Evolutionary conservation across 2,329 filamentous ascomycete species (phyloP).

Genomic region (Cladosporium sp.): DNA sequence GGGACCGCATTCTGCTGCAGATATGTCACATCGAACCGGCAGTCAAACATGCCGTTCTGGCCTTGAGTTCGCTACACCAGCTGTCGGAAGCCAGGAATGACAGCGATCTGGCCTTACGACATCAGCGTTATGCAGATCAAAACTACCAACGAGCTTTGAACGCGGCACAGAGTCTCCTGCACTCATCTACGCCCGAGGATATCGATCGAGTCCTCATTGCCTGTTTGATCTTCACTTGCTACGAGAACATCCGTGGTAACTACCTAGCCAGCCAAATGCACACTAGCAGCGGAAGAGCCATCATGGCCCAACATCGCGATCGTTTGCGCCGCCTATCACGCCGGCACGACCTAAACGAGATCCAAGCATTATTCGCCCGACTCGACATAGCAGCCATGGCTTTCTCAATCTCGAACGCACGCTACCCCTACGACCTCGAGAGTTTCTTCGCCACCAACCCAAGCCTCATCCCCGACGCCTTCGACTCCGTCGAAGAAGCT

Average conservation of each 20-base stretch:
- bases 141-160: slow-evolving; percentile 15
- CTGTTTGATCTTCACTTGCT: slow-evolving; percentile 15
- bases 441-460: slow-evolving; percentile 15
- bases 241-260: slow-evolving; percentile 15
- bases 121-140: slow-evolving; percentile 13
- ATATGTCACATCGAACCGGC: slow-evolving; percentile 8
- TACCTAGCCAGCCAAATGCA: slow-evolving; percentile 16
- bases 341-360: slow-evolving; percentile 17
- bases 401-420: slow-evolving; percentile 12
- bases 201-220: slow-evolving; percentile 15
- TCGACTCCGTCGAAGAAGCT: slow-evolving; percentile 16
- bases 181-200: slow-evolving; percentile 7
- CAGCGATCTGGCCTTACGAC: not conserved
- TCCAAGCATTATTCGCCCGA: slow-evolving; percentile 14
- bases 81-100: slow-evolving; percentile 3
- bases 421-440: slow-evolving; percentile 13
- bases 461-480: slow-evolving; percentile 6
- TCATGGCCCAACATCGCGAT: slow-evolving; percentile 10
- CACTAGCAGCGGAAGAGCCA: slow-evolving; percentile 15
- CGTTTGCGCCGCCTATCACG: slow-evolving; percentile 1
- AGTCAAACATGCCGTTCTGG: slow-evolving; percentile 7
- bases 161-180: slow-evolving; percentile 6
- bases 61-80: slow-evolving; percentile 11
- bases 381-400: slow-evolving; percentile 15
- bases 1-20: slow-evolving; percentile 8